Evolutionary conservation across 2,329 filamentous ascomycete species (phyloP).

Genomic region (Colletotrichum gigasporum): DNA sequence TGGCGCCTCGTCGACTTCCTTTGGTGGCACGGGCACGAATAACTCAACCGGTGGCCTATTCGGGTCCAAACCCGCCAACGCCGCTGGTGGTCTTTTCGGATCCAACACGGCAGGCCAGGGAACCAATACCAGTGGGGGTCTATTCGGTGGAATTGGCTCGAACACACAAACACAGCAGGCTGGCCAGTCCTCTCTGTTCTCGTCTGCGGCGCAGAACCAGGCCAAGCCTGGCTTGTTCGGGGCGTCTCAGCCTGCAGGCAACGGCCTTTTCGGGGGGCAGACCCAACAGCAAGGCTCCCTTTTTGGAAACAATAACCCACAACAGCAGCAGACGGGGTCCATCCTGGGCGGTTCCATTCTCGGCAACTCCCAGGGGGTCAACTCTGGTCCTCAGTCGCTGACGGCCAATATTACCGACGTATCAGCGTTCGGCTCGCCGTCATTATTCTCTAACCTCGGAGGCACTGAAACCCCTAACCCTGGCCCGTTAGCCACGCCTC

Average conservation of each 20-base stretch:
- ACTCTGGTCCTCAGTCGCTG: conserved; percentile 62
- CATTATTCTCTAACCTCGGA: conserved; percentile 81
- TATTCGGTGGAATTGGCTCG: conserved; percentile 59
- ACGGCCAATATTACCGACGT: conserved; percentile 83
- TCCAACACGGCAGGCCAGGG: conserved; percentile 44
- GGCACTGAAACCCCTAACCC: conserved; percentile 73
- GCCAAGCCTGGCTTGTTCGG: conserved; percentile 67
- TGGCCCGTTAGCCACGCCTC: conserved; percentile 90
- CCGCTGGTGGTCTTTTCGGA: conserved; percentile 58
- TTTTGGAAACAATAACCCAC: conserved; percentile 57
- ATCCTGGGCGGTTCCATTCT: conserved; percentile 66
- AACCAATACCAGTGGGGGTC: conserved; percentile 45
- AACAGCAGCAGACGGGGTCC: conserved; percentile 53
- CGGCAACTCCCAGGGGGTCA: conserved; percentile 60
- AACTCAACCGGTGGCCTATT: conserved; percentile 50
- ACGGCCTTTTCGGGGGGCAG: conserved; percentile 64
- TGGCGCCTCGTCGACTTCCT: conserved; percentile 46
- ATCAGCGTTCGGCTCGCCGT: conserved; percentile 90
- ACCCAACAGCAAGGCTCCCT: conserved; percentile 55
- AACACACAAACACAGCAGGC: conserved; percentile 46
- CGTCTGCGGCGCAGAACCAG: conserved; percentile 59
- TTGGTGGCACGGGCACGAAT: conserved; percentile 55
- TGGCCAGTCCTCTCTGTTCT: conserved; percentile 57
- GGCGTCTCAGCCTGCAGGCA: conserved; percentile 50
- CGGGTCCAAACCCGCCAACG: conserved; percentile 48